Evolutionary conservation across 129 eudicot genomes (phyloP).

Genomic region (Centella asiatica): DNA sequence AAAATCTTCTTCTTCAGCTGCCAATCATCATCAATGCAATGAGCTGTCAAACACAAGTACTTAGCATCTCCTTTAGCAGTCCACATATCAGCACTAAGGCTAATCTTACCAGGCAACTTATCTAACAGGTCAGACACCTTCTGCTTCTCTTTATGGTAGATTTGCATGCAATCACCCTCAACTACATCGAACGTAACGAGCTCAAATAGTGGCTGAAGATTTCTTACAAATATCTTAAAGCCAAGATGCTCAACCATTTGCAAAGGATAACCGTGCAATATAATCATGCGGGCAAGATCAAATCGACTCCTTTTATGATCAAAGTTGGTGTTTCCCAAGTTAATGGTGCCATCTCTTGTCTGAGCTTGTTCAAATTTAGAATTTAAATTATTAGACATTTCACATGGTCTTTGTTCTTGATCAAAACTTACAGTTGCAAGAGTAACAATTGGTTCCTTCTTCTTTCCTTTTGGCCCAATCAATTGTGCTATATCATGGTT

Average conservation of each 20-base stretch:
- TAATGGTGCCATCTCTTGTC: conserved; percentile 32
- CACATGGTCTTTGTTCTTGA: conserved; percentile 39
- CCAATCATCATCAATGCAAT: conserved; percentile 76
- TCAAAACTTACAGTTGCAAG: conserved; percentile 38
- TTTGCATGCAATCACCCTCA: conserved; percentile 68
- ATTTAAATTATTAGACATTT: conserved; percentile 30
- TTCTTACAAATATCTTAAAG: conserved; percentile 64
- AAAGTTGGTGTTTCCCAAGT: conserved; percentile 29
- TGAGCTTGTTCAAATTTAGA: conserved; percentile 39
- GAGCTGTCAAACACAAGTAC: conserved; percentile 72
- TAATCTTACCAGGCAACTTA: conserved; percentile 73
- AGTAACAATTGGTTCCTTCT: conserved; percentile 46
- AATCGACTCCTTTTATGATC: conserved; percentile 62
- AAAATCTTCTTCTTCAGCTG: conserved; percentile 51
- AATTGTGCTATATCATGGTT: conserved; percentile 64
- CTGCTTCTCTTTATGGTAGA: conserved; percentile 66
- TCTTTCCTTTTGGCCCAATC: conserved; percentile 62
- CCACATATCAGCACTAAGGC: conserved; percentile 65
- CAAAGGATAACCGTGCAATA: conserved; percentile 86
- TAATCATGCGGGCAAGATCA: conserved; percentile 91
- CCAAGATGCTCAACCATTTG: conserved; percentile 79
- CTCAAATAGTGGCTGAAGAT: conserved; percentile 90
- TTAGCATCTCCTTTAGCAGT: conserved; percentile 40
- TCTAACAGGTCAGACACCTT: conserved; percentile 60
- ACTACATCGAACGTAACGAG: conserved; percentile 49